phyloP scores from a whole-genome alignment of 2,329 filamentous ascomycete genomes.

The Colletotrichum scovillei region DNA sequence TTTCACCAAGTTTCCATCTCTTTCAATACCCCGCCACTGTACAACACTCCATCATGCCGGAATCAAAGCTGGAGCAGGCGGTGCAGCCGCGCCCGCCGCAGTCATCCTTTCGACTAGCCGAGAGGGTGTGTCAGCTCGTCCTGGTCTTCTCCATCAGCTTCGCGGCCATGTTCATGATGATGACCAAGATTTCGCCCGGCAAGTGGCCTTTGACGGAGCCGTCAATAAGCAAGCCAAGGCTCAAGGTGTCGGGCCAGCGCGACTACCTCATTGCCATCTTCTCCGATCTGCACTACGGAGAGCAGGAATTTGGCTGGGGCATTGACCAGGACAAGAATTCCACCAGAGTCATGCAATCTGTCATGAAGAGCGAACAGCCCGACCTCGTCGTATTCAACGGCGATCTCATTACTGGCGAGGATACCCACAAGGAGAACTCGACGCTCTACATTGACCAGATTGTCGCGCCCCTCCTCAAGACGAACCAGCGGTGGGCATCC shows the following conservation, averaged over 20 bases:
- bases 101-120: conserved; percentile 15
- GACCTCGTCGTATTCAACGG: conserved; percentile 71
- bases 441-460: conserved; percentile 62
- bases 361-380: conserved; percentile 58
- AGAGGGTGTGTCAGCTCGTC: conserved; percentile 30
- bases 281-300: conserved; percentile 67
- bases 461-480: conserved; percentile 57
- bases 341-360: conserved; percentile 56
- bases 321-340: conserved; percentile 58
- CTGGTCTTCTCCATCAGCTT: conserved; percentile 33
- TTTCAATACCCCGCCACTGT: not conserved
- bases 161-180: conserved; percentile 33
- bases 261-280: conserved; percentile 54
- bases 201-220: conserved; percentile 32
- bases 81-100: conserved; percentile 26
- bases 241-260: conserved; percentile 11
- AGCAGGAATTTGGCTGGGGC: conserved; percentile 53
- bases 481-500: conserved; percentile 62
- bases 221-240: conserved; percentile 25
- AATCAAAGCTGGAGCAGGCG: conserved; percentile 21
- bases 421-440: conserved; percentile 58
- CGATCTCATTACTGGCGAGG: conserved; percentile 72
- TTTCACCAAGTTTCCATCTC: not conserved
- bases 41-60: conserved; percentile 8
- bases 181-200: conserved; percentile 36